Percentiles rank a stretch among this genome's conserved stretches.
Evolutionary conservation across 345 rosid species (phyloP).

Genomic region (Eutrema heterophyllum): DNA sequence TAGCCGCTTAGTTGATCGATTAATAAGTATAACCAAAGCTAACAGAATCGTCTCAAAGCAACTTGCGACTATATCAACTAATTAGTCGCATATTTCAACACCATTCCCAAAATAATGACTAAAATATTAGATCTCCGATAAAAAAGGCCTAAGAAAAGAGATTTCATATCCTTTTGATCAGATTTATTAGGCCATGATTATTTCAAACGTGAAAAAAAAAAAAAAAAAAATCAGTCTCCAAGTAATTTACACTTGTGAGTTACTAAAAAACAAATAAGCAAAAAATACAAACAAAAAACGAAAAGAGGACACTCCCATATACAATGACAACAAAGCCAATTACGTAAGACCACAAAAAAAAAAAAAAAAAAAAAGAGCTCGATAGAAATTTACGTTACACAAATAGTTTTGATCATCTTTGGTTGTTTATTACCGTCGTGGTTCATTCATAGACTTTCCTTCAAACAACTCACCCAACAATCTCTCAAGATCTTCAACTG

Average conservation of each 20-base stretch:
- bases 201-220: background rate
- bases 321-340: slow-evolving; percentile 15
- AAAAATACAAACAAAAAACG: background rate
- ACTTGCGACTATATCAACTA: background rate
- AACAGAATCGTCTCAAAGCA: background rate
- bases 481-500: slow-evolving; percentile 87
- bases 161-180: background rate
- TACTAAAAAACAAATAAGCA: background rate
- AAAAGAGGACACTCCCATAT: slow-evolving; percentile 3
- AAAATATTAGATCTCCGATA: background rate
- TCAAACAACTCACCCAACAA: slow-evolving; percentile 94
- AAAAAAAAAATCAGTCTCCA: background rate
- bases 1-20: too few relatives aligned
- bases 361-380: background rate
- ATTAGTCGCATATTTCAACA: background rate
- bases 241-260: slow-evolving; percentile 18
- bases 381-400: background rate
- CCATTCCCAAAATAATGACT: background rate
- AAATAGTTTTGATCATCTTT: background rate
- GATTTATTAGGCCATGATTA: background rate
- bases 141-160: background rate
- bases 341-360: background rate
- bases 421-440: slow-evolving; percentile 43
- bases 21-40: background rate
- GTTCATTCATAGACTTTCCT: slow-evolving; percentile 71